phyloP scores from a whole-genome alignment of 805 yeast genomes.

The Nakazawaea sp. region DNA sequence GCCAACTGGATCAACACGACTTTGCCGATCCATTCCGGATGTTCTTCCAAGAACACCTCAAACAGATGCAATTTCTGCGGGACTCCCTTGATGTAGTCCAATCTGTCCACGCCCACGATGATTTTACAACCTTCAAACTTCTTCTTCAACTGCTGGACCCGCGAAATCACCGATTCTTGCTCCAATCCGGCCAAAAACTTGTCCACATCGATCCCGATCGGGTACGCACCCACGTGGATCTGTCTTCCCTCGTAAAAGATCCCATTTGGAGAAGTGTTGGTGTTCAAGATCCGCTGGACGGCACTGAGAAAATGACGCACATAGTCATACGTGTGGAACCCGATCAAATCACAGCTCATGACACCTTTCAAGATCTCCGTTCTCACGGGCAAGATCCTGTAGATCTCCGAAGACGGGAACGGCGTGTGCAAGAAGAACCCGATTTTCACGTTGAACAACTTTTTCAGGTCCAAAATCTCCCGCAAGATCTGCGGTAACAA shows the following conservation, averaged over 20 bases:
- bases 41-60: constrained; percentile 84
- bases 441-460: constrained; percentile 53
- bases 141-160: constrained; percentile 55
- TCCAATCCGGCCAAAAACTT: constrained; percentile 77
- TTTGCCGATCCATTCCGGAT: constrained; percentile 98
- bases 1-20: constrained; percentile 95
- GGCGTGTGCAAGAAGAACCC: constrained; percentile 98
- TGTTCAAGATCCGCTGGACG: constrained; percentile 75
- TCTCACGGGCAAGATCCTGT: constrained; percentile 92
- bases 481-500: constrained; percentile 84
- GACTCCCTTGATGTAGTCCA: constrained; percentile 96
- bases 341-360: constrained; percentile 87
- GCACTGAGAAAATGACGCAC: constrained; percentile 93
- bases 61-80: constrained; percentile 97
- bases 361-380: constrained; percentile 89
- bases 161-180: constrained; percentile 49
- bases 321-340: constrained; percentile 98
- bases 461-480: constrained; percentile 41
- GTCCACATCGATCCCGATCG: constrained; percentile 97
- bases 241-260: constrained; percentile 69
- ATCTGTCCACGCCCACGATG: constrained; percentile 93
- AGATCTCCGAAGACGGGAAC: constrained; percentile 94
- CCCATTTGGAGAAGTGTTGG: constrained; percentile 87
- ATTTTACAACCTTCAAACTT: constrained; percentile 69
- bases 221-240: constrained; percentile 91